Evolutionary conservation across 208 protist species (phyloP), one percentile per base, ranked within the genome.

Genomic region (Trypanosoma boissoni): DNA sequence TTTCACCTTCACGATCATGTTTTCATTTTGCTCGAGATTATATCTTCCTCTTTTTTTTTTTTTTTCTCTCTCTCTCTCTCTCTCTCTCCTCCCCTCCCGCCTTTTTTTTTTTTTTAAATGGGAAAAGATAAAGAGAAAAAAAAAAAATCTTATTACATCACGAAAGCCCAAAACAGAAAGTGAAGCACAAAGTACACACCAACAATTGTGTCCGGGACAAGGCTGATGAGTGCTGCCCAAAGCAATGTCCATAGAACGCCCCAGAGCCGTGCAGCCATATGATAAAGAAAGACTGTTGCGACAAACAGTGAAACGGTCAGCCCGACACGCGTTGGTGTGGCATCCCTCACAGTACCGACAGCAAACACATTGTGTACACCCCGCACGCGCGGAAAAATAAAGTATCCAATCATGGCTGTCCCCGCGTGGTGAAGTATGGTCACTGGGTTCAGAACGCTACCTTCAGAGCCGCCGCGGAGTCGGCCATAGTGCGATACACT

Each of bases 241-340:
- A 83, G 26, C 26, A 54, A 36, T 1, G 61, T 24, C 57, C 62
- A 74, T 44, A 63, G 18, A 41, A 63, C 32, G 34, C 72, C 55
- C 78, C 78, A 86, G 26, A 78, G 31, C 21, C 64, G 42, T 28
- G 45, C 32, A 7, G 56, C 9, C 45, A 70, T 68, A 9, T 32
- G 50, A 48, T 76, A 76, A 16, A 68, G 45, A 55, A 86, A 76
- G 43, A 76, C 34, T 12, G 72, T 54, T 1, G 54, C 24, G 7
- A 76, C 64, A 68, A 87, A 84, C 16, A 70, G 44, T 42, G 76
- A 72, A 24, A 68, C 43, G 1, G 77, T 64, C 37, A 81, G 56
- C 32, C 65, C 76, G 0, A 74, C 52, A 29, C 72, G 71, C 7
- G 79, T 68, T 7, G 59, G 18, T 20, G n/a, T 34, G 26, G 45